Evolutionary conservation across 345 rosid species (phyloP), one percentile per base, ranked within the genome.

Genomic region (Boechera stricta): DNA sequence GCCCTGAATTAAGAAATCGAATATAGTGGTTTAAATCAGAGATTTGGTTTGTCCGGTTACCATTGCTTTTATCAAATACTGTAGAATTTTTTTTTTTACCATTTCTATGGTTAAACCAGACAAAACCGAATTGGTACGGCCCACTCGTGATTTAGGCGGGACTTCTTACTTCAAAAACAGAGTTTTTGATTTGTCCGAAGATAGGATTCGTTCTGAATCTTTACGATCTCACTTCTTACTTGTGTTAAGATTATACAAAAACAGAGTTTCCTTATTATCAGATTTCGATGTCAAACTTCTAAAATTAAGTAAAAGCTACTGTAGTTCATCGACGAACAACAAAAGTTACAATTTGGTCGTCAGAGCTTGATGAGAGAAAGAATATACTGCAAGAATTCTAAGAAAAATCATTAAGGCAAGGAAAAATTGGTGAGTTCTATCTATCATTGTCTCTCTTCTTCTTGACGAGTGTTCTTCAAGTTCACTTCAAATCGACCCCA

Each of bases 401-500:
- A n/a, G 44, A 18, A 53, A 53, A 42, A 16, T 64, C 64, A 16
- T 16, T 16, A 53, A 33, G 66, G 51, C 49, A 56, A 42, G 5
- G 18, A 42, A 18, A 29, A 55, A 33, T 11, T 41, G 53, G 24
- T 64, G 77, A 52, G 7, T 5, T 31, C 8, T 64, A 6, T 73
- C 45, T 53, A 58, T 4, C 26, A 44, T 71, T 7, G 45, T 47
- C 12, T 56, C 13, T 70, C 31, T 42, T 32, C 45, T 59, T 58
- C 48, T 24, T 48, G 67, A 21, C 4, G 11, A 21, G 35, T 33
- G 5, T 42, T 64, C 42, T 41, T 73, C 53, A 64, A 64, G 28
- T 59, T 48, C 65, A 77, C 33, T 33, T 64, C 75, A 81, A 29
- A 76, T 80, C 41, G 56, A 79, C 41, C 69, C 82, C 85, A 51